phyloP scores from a whole-genome alignment of 768 basidiomycete species.

The Mrakia blollopis region DNA sequence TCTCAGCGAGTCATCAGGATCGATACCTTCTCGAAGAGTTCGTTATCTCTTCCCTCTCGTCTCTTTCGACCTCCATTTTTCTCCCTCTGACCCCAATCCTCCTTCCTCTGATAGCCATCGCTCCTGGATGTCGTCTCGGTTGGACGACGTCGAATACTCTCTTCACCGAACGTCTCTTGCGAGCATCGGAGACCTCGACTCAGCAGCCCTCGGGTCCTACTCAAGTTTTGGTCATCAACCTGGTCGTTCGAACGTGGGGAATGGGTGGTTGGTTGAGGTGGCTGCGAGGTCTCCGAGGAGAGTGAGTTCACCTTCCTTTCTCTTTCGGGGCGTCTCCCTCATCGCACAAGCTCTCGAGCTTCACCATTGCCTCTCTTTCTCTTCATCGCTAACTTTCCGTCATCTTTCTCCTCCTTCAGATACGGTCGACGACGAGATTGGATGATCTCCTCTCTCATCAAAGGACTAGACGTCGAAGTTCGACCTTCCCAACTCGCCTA shows the following conservation, averaged over 20 bases:
- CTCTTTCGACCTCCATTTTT: not conserved
- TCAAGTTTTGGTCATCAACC: slow-evolving; percentile 23
- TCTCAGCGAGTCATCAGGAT: slow-evolving; percentile 28
- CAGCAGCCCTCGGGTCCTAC: slow-evolving; percentile 32
- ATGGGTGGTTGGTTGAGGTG: slow-evolving; percentile 32
- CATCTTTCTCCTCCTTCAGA: not conserved
- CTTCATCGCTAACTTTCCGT: no score
- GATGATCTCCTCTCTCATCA: slow-evolving; percentile 31
- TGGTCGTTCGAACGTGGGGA: slow-evolving; percentile 26
- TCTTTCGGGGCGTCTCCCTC: not conserved
- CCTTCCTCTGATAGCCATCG: slow-evolving; percentile 38
- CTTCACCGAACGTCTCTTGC: slow-evolving; percentile 49
- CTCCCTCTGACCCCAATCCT: not conserved
- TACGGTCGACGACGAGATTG: slow-evolving; percentile 34
- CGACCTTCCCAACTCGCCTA: slow-evolving; percentile 14
- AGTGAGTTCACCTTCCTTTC: not conserved
- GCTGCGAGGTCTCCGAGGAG: slow-evolving; percentile 31
- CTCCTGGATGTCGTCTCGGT: slow-evolving; percentile 56
- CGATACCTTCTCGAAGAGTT: slow-evolving; percentile 33
- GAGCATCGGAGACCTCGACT: slow-evolving; percentile 31
- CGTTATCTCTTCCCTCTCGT: not conserved
- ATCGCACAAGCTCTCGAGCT: not conserved
- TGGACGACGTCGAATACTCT: slow-evolving; percentile 50
- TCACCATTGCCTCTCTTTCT: not conserved
- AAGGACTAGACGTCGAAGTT: slow-evolving; percentile 29